These are phyloP conservation scores for Torulaspora gathmanii DNA, from an alignment of 805 yeast genomes.

Conservation along the genomic window DNA sequence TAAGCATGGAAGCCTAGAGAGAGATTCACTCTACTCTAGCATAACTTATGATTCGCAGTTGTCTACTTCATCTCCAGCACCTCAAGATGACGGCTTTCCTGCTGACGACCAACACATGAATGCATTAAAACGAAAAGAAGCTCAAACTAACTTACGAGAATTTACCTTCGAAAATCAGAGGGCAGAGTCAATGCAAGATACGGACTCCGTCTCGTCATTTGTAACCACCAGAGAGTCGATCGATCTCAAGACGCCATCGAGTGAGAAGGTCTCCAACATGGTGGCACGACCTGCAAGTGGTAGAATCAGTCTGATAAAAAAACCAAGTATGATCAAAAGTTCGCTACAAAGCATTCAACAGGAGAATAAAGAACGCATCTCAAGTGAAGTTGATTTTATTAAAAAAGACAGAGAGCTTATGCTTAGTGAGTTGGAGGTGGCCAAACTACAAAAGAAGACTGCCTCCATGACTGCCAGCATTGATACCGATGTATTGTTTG, in stretches of 20 bases:
- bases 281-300: constrained; percentile 33
- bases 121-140: constrained; percentile 46
- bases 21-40: constrained; percentile 41
- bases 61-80: constrained; percentile 29
- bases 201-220: constrained; percentile 11
- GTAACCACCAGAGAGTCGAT: constrained; percentile 21
- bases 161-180: constrained; percentile 35
- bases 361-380: constrained; percentile 5
- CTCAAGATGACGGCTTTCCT: not conserved
- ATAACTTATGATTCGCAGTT: constrained; percentile 57
- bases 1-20: constrained; percentile 1
- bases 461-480: constrained; percentile 19
- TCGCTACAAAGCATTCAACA: constrained; percentile 3
- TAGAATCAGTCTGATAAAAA: constrained; percentile 29
- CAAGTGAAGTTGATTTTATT: constrained; percentile 14
- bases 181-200: constrained; percentile 5
- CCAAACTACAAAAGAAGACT: constrained; percentile 15
- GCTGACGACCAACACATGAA: not conserved
- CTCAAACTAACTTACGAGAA: constrained; percentile 46
- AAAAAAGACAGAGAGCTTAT: constrained; percentile 22
- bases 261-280: not conserved
- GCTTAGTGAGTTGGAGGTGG: constrained; percentile 21
- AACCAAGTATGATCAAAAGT: constrained; percentile 9
- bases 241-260: constrained; percentile 3
- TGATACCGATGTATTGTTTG: constrained; percentile 25